A percentile compares a stretch with the other conserved stretches of the same genome.
Evolutionary conservation across 2,329 filamentous ascomycete species (phyloP).

Genomic region (Diaporthe caulivora): DNA sequence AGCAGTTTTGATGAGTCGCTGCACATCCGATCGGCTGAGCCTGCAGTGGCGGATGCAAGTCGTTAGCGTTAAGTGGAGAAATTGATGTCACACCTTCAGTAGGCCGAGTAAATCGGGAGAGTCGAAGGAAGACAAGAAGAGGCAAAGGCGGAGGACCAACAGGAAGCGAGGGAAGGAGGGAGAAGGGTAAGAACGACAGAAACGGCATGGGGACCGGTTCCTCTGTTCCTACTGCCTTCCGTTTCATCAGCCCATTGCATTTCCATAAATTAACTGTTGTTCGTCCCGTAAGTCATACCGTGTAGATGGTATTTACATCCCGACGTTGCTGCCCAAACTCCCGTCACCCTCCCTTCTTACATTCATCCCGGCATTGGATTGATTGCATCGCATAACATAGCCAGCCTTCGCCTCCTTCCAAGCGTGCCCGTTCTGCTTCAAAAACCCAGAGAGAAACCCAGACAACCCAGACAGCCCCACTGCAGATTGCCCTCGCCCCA

Average conservation of each 20-base stretch:
- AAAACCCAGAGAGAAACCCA: background rate
- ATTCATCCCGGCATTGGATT: background rate
- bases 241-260: conserved; percentile 7
- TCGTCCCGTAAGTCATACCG: conserved; percentile 10
- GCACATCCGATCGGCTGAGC: conserved; percentile 26
- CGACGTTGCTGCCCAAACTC: conserved; percentile 16
- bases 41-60: conserved; percentile 30
- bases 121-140: background rate
- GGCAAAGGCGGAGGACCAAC: background rate
- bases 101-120: background rate
- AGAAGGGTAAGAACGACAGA: background rate
- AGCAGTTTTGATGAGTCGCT: conserved; percentile 11
- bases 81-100: conserved; percentile 21
- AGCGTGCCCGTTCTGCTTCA: background rate
- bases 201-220: background rate
- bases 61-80: conserved; percentile 19
- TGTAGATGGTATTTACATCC: conserved; percentile 13
- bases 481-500: conserved; percentile 20
- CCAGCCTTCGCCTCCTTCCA: conserved; percentile 1
- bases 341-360: background rate
- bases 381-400: conserved; percentile 4
- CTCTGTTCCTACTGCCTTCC: background rate
- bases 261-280: background rate
- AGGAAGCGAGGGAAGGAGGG: background rate
- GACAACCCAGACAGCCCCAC: background rate